A percentile compares a stretch with the other conserved stretches of the same genome.
phyloP scores from a whole-genome alignment of 2,329 filamentous ascomycete genomes.

The Acephala macrosclerotiorum region DNA sequence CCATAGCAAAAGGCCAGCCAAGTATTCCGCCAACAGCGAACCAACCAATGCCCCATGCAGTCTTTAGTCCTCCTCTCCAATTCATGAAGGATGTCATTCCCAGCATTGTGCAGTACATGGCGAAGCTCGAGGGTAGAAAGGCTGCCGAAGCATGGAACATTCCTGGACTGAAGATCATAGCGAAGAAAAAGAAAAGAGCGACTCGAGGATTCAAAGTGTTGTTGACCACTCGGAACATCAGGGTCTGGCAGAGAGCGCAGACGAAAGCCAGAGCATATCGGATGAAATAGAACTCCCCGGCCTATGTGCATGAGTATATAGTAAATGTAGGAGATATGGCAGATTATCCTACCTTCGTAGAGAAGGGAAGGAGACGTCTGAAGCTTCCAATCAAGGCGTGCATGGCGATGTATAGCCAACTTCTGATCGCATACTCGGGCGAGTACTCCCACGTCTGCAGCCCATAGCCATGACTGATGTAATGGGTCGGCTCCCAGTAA shows the following conservation, averaged over 20 bases:
- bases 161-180: conserved; percentile 81
- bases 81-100: conserved; percentile 91
- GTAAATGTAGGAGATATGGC: not conserved
- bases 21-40: conserved; percentile 86
- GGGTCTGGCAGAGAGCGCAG: conserved; percentile 83
- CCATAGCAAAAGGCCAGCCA: conserved; percentile 94
- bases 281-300: conserved; percentile 86
- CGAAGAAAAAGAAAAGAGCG: conserved; percentile 82
- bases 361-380: conserved; percentile 67
- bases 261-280: conserved; percentile 76
- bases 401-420: conserved; percentile 87
- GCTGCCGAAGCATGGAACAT: conserved; percentile 92
- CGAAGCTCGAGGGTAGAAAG: conserved; percentile 92
- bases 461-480: conserved; percentile 89
- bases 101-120: conserved; percentile 92
- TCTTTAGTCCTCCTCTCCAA: conserved; percentile 81
- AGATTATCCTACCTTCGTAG: conserved; percentile 58
- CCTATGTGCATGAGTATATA: conserved; percentile 45
- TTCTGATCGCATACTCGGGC: conserved; percentile 91
- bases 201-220: conserved; percentile 81
- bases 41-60: conserved; percentile 85
- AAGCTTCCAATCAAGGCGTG: conserved; percentile 78
- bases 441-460: conserved; percentile 99
- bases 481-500: conserved; percentile 98
- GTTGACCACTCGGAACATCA: conserved; percentile 81